Evolutionary conservation across 768 basidiomycete genomes (phyloP).

Genomic region (Auricularia sp.): DNA sequence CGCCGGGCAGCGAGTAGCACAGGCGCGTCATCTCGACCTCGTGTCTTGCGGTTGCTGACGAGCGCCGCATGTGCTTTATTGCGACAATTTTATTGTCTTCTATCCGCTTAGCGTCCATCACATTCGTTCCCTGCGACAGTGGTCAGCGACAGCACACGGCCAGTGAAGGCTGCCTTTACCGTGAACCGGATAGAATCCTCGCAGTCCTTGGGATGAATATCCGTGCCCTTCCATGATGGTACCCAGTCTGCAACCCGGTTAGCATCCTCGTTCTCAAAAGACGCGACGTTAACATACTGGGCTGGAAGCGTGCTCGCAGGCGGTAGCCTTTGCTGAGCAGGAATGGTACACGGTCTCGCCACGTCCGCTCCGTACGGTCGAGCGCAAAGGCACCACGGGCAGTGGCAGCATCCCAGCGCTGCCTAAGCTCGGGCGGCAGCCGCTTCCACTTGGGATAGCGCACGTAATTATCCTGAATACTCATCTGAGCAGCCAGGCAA

Average conservation of each 20-base stretch:
- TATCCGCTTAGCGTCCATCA: not conserved
- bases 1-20: not conserved
- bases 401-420: not conserved
- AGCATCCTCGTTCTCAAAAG: not conserved
- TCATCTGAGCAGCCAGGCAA: not conserved
- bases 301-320: not conserved
- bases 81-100: not conserved
- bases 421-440: not conserved
- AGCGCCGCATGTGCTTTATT: not conserved
- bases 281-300: not conserved
- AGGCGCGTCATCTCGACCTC: not conserved
- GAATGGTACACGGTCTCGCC: not conserved
- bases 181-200: conserved; percentile 1
- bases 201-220: conserved; percentile 2
- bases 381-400: not conserved
- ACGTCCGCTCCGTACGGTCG: not conserved
- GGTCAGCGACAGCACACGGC: not conserved
- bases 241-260: not conserved
- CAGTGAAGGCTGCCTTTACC: not conserved
- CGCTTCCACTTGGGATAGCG: conserved; percentile 2
- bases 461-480: not conserved
- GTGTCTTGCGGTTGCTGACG: not conserved
- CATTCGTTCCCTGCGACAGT: not conserved
- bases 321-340: not conserved
- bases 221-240: not conserved